Base-by-base conservation (phyloP, 2,329 filamentous ascomycete genomes). In the Rhinocladiella mackenziei region DNA sequence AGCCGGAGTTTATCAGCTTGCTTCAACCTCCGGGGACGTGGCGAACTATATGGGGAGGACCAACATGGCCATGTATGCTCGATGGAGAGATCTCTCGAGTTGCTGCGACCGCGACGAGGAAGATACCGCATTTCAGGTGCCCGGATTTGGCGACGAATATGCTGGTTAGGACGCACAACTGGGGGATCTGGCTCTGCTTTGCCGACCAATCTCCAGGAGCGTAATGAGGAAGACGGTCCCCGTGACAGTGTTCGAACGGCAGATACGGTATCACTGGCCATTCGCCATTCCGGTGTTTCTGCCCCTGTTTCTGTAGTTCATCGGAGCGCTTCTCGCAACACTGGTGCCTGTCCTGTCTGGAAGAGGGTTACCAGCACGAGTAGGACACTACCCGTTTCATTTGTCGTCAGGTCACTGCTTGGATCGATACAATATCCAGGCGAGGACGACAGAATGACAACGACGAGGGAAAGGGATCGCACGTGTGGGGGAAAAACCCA, bases 111-210 rank as follows among this genome's bases (percentile, higher is more conserved):
- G n/a, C n/a, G 0, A 60, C 64, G 1, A 58, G 60, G 0, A 53
- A 57, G 8, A 70, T 73, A 6, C 54, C 71, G 8, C 68, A 72
- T 48, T 56, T 71, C 0, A 61, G 73, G 4, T 73, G 67, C 64
- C 73, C 70, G 0, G 70, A 74, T 43, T 42, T 69, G 5, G 62
- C 64, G 1, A 64, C 70, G 1, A 69, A 67, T n/a, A 57, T 65
- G 2, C 64, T 72, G 0, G 60, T 71, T 0, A 69, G 70, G 3
- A 71, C 66, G 2, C 63, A 45, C 43, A 51, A 22, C 22, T 54
- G 42, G 28, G n/a, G 10, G 15, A n/a, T 33, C 45, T 7, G 30
- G 36, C 23, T 33, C 23, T 3, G 17, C 18, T 8, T 20, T 45
- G 17, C 45, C 48, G 23, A 14, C 39, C 14, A 48, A 51, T 29